Percentiles rank a stretch among this genome's conserved stretches.
Conservation (phyloP, 129 eudicot species). For the Dittrichia graveolens region DNA sequence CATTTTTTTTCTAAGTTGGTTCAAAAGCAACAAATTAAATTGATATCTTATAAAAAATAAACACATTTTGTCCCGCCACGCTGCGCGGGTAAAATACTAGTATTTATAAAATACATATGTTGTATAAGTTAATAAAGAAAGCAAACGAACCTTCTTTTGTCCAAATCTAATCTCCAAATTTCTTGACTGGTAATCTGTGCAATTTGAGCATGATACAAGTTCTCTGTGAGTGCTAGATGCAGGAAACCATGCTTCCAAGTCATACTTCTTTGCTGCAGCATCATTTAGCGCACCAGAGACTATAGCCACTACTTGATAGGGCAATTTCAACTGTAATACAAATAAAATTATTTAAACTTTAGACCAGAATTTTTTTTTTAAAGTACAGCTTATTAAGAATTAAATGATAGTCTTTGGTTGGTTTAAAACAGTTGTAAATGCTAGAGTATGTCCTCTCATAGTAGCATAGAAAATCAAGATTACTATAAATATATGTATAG, state of each 20-base stretch:
- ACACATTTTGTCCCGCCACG: too few species aligned
- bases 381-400: not conserved
- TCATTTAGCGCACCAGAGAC: constrained; percentile 94
- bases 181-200: constrained; percentile 93
- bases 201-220: constrained; percentile 94
- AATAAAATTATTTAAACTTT: not conserved
- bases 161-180: constrained; percentile 80
- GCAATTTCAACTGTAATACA: constrained; percentile 67
- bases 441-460: not conserved
- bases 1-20: too few species aligned
- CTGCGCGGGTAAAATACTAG: too few species aligned
- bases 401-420: not conserved
- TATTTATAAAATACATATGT: too few species aligned
- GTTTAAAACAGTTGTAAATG: not conserved
- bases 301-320: constrained; percentile 77
- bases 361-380: not conserved
- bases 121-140: not conserved
- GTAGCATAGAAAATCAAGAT: not conserved
- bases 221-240: constrained; percentile 83
- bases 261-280: constrained; percentile 95
- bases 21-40: too few species aligned
- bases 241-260: constrained; percentile 97
- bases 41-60: too few species aligned
- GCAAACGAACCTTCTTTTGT: constrained; percentile 69
- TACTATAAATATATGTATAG: not conserved